Percentiles rank a stretch among this genome's conserved stretches.
Evolutionary conservation across 352 stramenopile genomes (phyloP).

Genomic region (Globisporangium lucens): DNA sequence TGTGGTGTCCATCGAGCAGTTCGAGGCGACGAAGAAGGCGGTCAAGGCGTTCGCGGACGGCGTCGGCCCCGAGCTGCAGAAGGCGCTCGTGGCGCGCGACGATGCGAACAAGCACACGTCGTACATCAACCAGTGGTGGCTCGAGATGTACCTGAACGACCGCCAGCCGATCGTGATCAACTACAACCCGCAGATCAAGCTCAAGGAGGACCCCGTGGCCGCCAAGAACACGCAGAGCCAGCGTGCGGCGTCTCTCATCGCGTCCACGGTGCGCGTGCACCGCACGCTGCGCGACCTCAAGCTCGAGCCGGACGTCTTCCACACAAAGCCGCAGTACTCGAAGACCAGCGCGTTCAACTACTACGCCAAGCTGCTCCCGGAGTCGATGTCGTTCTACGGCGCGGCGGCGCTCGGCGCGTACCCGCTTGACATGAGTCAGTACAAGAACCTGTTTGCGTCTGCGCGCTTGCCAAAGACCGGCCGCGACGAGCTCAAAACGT

Average conservation of each 20-base stretch:
- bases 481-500: conserved; percentile 73
- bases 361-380: conserved; percentile 79
- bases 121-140: conserved; percentile 93
- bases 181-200: conserved; percentile 90
- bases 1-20: conserved; percentile 52
- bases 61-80: conserved; percentile 65
- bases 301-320: conserved; percentile 87
- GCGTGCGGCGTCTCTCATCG: conserved; percentile 82
- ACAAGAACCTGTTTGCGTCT: conserved; percentile 88
- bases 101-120: conserved; percentile 82
- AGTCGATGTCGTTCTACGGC: conserved; percentile 86
- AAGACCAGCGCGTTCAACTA: conserved; percentile 82
- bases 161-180: conserved; percentile 86
- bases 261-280: conserved; percentile 80
- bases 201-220: conserved; percentile 75
- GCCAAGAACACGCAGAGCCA: conserved; percentile 86
- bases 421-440: conserved; percentile 91
- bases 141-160: conserved; percentile 90
- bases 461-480: conserved; percentile 61
- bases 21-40: conserved; percentile 52
- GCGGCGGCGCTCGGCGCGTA: conserved; percentile 83
- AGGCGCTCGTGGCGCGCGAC: conserved; percentile 72
- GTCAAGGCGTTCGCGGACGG: conserved; percentile 56
- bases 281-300: conserved; percentile 75
- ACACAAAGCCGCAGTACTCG: conserved; percentile 78